phyloP scores from a whole-genome alignment of 2,329 filamentous ascomycete species.

The Epicoccum nigrum region DNA sequence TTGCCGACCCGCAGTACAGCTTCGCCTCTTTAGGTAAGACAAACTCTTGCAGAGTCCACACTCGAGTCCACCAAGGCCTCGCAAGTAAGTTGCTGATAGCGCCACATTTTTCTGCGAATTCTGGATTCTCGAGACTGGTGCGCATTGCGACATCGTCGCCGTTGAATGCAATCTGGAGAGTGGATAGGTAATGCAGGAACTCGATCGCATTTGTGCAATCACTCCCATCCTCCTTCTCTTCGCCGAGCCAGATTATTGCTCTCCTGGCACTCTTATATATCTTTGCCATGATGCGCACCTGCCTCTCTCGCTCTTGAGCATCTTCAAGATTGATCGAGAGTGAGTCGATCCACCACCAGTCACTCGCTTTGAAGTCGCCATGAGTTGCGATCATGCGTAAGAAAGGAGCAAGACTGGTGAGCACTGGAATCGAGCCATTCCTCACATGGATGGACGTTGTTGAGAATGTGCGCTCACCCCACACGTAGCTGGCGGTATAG shows the following conservation, averaged over 20 bases:
- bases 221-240: constrained; percentile 52
- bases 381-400: constrained; percentile 31
- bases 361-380: constrained; percentile 24
- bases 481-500: constrained; percentile 39
- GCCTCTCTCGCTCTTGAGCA: constrained; percentile 31
- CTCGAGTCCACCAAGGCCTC: constrained; percentile 38
- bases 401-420: constrained; percentile 31
- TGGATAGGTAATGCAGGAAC: constrained; percentile 31
- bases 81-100: constrained; percentile 32
- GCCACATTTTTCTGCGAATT: constrained; percentile 26
- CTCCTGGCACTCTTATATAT: constrained; percentile 34
- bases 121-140: constrained; percentile 21
- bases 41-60: constrained; percentile 41
- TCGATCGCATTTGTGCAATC: constrained; percentile 35
- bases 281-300: constrained; percentile 42
- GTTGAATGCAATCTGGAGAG: constrained; percentile 26
- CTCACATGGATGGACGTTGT: constrained; percentile 19
- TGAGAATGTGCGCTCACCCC: constrained; percentile 27
- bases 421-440: constrained; percentile 24
- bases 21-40: constrained; percentile 36
- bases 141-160: constrained; percentile 27
- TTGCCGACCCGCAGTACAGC: constrained; percentile 31
- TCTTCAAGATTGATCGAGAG: constrained; percentile 40
- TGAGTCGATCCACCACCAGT: constrained; percentile 45
- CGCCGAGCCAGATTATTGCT: constrained; percentile 34